Conservation (phyloP, 345 rosid species). For the Lagerstroemia speciosa region DNA sequence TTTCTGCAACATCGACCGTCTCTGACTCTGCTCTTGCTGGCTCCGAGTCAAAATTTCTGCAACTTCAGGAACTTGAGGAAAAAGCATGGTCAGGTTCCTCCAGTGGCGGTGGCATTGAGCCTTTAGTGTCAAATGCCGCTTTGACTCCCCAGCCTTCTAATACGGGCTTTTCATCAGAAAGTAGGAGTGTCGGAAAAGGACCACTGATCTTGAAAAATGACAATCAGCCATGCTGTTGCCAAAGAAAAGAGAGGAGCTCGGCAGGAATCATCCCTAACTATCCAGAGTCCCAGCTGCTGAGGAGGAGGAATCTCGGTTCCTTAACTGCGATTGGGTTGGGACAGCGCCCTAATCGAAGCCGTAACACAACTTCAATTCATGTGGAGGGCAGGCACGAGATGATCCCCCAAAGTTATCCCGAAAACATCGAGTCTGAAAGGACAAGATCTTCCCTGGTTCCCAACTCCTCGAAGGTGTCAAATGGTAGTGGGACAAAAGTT, state of each 20-base stretch:
- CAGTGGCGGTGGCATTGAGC: neutral
- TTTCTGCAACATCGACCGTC: conserved; percentile 61
- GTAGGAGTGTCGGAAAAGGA: conserved; percentile 27
- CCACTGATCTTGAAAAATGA: conserved; percentile 32
- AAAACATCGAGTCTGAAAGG: conserved; percentile 9
- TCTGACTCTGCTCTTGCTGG: conserved; percentile 49
- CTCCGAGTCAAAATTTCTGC: conserved; percentile 26
- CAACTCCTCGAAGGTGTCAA: conserved; percentile 5
- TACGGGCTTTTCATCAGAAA: conserved; percentile 15
- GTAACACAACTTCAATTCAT: conserved; percentile 18
- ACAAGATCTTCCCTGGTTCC: neutral
- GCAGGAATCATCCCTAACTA: conserved; percentile 34
- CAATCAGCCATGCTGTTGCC: conserved; percentile 81
- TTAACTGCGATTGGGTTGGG: conserved; percentile 23
- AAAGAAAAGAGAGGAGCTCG: conserved; percentile 61
- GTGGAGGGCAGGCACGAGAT: conserved; percentile 32
- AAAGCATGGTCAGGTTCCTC: conserved; percentile 3
- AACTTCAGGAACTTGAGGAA: conserved; percentile 26
- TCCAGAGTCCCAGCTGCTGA: conserved; percentile 53
- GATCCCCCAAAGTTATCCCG: conserved; percentile 13
- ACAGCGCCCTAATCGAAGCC: conserved; percentile 20
- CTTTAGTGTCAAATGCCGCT: conserved; percentile 8
- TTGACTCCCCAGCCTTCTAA: conserved; percentile 23
- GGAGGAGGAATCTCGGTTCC: conserved; percentile 40
- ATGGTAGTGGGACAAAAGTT: conserved; percentile 22